These are phyloP conservation scores for Glebionis coronaria DNA, from an alignment of 129 eudicot species.

Conservation along the genomic window DNA sequence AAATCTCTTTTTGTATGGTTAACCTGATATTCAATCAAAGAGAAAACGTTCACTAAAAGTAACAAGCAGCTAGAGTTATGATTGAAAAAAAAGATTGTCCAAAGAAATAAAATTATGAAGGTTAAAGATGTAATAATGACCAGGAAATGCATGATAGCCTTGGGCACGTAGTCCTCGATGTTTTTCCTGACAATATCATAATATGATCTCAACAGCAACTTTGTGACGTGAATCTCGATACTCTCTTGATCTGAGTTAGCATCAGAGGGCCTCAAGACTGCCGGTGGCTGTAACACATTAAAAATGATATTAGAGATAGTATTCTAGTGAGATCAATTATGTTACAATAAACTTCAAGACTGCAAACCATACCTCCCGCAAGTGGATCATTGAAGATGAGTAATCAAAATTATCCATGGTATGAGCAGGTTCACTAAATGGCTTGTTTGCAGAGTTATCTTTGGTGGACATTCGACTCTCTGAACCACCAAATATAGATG, in stretches of 20 bases:
- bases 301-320: conserved; percentile 12
- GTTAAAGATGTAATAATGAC: conserved; percentile 35
- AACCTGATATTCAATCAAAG: conserved; percentile 49
- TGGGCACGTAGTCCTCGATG: conserved; percentile 88
- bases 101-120: neutral
- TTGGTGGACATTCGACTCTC: conserved; percentile 56
- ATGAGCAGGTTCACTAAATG: conserved; percentile 59
- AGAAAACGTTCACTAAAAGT: neutral
- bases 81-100: neutral
- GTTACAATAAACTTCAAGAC: neutral
- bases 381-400: conserved; percentile 47
- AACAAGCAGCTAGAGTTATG: neutral
- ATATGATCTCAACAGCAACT: conserved; percentile 79
- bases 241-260: conserved; percentile 74
- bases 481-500: conserved; percentile 71
- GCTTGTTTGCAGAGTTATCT: conserved; percentile 58
- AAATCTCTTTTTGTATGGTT: conserved; percentile 92
- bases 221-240: conserved; percentile 70
- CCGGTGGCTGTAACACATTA: conserved; percentile 67
- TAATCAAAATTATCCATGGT: conserved; percentile 53
- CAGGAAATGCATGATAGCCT: conserved; percentile 99
- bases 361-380: conserved; percentile 60
- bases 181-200: conserved; percentile 96
- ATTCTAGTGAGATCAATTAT: neutral
- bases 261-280: conserved; percentile 84